Evolutionary conservation across 192 early-diverging fungal genomes (phyloP).

Genomic region (Paraglomus brasilianum): DNA sequence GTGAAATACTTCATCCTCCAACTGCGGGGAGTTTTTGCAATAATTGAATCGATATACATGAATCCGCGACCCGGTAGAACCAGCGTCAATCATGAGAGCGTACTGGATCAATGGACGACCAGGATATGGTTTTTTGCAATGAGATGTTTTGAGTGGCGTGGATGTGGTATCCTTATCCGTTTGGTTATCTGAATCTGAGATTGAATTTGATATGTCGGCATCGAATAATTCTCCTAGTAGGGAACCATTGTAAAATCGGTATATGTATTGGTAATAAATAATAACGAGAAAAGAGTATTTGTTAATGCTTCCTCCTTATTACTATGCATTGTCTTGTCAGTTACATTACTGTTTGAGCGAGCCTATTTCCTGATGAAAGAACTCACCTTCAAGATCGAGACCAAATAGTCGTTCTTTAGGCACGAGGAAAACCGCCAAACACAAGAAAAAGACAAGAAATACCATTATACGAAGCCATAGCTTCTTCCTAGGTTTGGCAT

Average conservation of each 20-base stretch:
- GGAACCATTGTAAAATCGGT: too few relatives aligned
- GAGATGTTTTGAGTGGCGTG: conserved; percentile 46
- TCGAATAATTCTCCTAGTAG: background rate
- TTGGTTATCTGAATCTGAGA: background rate
- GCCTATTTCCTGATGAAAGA: background rate
- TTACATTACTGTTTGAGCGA: background rate
- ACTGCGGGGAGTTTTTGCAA: conserved; percentile 76
- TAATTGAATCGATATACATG: conserved; percentile 97
- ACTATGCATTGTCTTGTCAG: background rate
- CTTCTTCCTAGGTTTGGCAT: conserved; percentile 3
- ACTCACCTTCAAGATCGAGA: background rate
- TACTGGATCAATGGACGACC: conserved; percentile 81
- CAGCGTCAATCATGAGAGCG: conserved; percentile 94
- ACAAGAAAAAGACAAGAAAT: background rate
- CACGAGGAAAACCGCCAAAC: conserved; percentile 2
- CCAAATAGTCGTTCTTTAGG: background rate
- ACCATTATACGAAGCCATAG: background rate
- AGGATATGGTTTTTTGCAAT: conserved; percentile 61
- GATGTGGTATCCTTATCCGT: background rate
- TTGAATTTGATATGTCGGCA: background rate
- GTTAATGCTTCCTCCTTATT: background rate
- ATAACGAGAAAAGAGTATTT: background rate
- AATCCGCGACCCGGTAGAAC: conserved; percentile 94
- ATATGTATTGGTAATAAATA: background rate
- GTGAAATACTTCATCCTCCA: conserved; percentile 90